Percentiles rank a stretch among this genome's conserved stretches.
These are phyloP conservation scores for Phaeomoniella chlamydospora DNA, from an alignment of 2,329 filamentous ascomycete species.

Conservation along the genomic window DNA sequence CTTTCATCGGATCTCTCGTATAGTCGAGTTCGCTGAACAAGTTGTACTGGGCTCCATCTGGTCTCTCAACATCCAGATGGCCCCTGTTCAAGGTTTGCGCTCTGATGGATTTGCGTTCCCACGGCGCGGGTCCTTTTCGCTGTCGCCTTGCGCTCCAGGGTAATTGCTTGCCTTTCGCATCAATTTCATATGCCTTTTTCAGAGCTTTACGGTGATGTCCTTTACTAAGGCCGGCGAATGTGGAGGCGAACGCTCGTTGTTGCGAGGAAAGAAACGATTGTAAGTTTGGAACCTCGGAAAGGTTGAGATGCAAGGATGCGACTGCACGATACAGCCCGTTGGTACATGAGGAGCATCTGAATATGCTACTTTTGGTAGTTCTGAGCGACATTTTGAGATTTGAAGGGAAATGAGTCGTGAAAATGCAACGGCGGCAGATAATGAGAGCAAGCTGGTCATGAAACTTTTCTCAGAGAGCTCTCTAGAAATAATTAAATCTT, in stretches of 20 bases:
- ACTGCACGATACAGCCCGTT: not conserved
- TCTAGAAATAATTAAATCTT: too few species aligned
- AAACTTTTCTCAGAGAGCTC: too few species aligned
- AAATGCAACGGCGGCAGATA: too few species aligned
- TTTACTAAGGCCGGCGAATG: conserved; percentile 6
- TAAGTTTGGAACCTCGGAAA: not conserved
- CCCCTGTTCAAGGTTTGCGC: conserved; percentile 1
- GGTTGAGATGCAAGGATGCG: not conserved
- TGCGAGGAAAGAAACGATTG: not conserved
- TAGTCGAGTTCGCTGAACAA: conserved; percentile 37
- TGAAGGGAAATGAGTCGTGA: too few species aligned
- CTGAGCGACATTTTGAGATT: too few species aligned
- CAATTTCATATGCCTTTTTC: conserved; percentile 1
- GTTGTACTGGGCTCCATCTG: conserved; percentile 15
- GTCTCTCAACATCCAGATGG: not conserved
- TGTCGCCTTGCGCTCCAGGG: conserved; percentile 2
- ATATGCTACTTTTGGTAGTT: too few species aligned
- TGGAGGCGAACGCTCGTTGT: conserved; percentile 8
- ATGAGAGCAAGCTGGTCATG: too few species aligned
- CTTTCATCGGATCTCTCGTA: conserved; percentile 55
- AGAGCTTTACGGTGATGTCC: conserved; percentile 10
- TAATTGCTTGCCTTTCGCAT: not conserved
- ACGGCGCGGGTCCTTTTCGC: conserved; percentile 4
- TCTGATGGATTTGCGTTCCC: conserved; percentile 4
- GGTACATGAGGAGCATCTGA: not conserved